Percentiles rank a stretch among this genome's conserved stretches.
These are phyloP conservation scores for Aspergillus caelatus DNA, from an alignment of 2,329 filamentous ascomycete genomes.

Conservation along the genomic window DNA sequence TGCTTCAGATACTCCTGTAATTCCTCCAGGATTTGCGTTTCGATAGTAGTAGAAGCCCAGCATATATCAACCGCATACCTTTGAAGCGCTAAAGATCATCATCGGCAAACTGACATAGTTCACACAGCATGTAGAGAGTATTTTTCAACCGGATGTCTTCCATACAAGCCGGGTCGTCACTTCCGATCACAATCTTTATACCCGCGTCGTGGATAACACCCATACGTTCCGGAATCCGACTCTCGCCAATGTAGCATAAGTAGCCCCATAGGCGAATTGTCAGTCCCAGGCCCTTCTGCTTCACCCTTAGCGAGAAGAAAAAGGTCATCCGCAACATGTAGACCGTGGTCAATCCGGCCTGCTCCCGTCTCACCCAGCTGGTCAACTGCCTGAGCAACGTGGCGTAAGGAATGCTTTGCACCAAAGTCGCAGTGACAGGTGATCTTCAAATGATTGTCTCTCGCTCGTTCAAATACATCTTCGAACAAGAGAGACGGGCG, in stretches of 20 bases:
- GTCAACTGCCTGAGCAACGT: neutral
- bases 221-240: neutral
- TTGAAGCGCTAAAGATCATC: neutral
- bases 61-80: neutral
- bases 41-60: neutral
- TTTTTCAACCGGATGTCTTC: neutral
- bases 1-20: neutral
- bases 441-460: neutral
- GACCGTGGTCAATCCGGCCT: neutral
- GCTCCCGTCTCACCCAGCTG: neutral
- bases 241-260: neutral
- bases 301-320: neutral
- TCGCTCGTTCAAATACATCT: neutral
- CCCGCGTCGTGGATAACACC: neutral
- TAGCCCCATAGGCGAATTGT: neutral
- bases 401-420: neutral
- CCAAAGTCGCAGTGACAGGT: neutral
- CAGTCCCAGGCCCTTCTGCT: neutral
- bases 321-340: neutral
- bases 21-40: neutral
- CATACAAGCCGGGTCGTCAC: neutral
- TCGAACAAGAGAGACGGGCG: neutral
- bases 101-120: neutral
- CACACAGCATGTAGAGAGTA: neutral
- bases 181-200: neutral